Base-by-base conservation (phyloP, 768 basidiomycete genomes). In the Lactarius tabidus region DNA sequence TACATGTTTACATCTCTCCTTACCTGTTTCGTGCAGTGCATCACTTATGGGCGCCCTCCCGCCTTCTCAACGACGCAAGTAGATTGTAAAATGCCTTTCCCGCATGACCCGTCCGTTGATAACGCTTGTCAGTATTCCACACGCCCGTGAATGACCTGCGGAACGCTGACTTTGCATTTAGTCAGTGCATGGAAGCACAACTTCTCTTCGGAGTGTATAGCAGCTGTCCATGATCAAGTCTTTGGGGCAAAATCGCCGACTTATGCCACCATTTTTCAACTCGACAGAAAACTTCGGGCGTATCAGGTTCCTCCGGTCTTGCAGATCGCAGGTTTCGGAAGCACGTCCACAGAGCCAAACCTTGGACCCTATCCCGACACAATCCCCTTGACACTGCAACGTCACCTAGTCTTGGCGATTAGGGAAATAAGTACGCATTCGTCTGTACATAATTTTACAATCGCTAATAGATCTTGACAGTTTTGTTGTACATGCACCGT, bases 111-210 rank as follows among this genome's bases (percentile, higher is more conserved):
- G 84, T 86, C 73, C 78, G 79, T 66, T 41, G 81, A 79, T 64
- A 75, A 76, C 15, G 72, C 76, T n/a, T 84, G 82, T 26, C 81
- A 85, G 64, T 71, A 78, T 4, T 84, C 85, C 88, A 83, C 85
- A 71, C 54, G 83, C 76, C 58, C 33, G 56, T 59, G 12, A 60
- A 57, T 60, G 12, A 60, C 41, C 18, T 55, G 57, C 20, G 38
- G 8, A 55, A 18, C 39, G 53, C 26, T 65, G 45, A 60, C 63
- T 51, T 61, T 43, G 6, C 14, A 12, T 29, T 38, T 69, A 89
- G 87, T 85, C 68, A 77, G 79, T 48, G 84, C 84, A 2, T 90
- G 88, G 88, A 90, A 89, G 72, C 87, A 89, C 72, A 79, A 81
- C 18, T 89, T 86, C 67, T 75, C 81, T 2, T 81, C 83, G 2